phyloP scores from a whole-genome alignment of 148 eudicot species.

The Amaranthus cruentus region DNA sequence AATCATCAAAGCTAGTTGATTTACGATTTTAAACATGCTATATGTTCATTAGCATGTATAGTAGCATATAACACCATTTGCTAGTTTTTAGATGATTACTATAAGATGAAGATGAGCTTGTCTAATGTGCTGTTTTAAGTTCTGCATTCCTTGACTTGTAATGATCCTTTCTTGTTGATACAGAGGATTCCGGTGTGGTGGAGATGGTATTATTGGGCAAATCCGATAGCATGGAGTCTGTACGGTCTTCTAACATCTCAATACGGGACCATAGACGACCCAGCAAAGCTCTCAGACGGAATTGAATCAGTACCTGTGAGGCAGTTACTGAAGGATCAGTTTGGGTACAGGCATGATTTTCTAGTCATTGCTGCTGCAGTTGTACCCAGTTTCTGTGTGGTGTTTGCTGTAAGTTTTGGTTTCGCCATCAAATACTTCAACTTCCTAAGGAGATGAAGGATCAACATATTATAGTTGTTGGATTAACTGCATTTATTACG shows the following conservation, averaged over 20 bases:
- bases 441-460: slow-evolving; percentile 69
- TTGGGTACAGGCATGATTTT: slow-evolving; percentile 63
- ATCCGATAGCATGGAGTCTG: slow-evolving; percentile 87
- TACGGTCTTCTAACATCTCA: slow-evolving; percentile 85
- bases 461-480: neutral
- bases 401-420: slow-evolving; percentile 63
- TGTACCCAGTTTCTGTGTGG: slow-evolving; percentile 57
- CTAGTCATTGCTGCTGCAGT: slow-evolving; percentile 50
- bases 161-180: neutral
- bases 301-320: slow-evolving; percentile 38
- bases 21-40: neutral
- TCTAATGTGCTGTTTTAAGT: neutral
- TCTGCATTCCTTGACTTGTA: neutral
- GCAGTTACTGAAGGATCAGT: slow-evolving; percentile 53
- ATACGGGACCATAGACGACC: slow-evolving; percentile 54
- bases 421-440: slow-evolving; percentile 66
- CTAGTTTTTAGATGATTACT: neutral
- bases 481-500: neutral
- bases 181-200: slow-evolving; percentile 91
- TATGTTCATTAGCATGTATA: neutral
- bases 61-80: neutral
- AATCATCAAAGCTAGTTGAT: no score
- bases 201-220: slow-evolving; percentile 97
- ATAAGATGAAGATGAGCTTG: neutral
- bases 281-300: slow-evolving; percentile 54